Conservation (phyloP, 352 stramenopile species). For the Phytophthora litchii region DNA sequence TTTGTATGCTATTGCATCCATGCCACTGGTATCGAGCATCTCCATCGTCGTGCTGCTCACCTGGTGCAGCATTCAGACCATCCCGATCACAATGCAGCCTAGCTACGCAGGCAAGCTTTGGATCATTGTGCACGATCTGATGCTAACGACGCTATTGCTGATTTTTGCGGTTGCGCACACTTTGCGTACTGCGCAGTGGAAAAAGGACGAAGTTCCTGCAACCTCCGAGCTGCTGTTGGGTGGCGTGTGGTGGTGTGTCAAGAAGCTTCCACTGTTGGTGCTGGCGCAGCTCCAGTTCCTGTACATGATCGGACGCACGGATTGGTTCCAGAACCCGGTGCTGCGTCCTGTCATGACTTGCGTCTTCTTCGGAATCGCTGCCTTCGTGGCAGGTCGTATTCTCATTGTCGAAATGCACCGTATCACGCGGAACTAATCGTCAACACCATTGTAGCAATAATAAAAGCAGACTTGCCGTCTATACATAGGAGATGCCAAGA, state of each 20-base stretch:
- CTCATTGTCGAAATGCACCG: constrained; percentile 65
- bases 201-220: constrained; percentile 68
- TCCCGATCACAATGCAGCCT: constrained; percentile 72
- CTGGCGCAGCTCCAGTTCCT: constrained; percentile 59
- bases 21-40: constrained; percentile 68
- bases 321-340: constrained; percentile 81
- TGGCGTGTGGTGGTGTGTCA: constrained; percentile 52
- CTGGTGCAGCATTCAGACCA: constrained; percentile 52
- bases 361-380: constrained; percentile 45
- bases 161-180: constrained; percentile 72
- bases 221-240: constrained; percentile 57
- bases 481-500: constrained; percentile 24
- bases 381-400: constrained; percentile 53
- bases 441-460: constrained; percentile 1
- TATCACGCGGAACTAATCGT: constrained; percentile 47
- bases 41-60: constrained; percentile 56
- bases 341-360: constrained; percentile 74
- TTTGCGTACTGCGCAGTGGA: constrained; percentile 70
- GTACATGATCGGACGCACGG: constrained; percentile 63
- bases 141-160: constrained; percentile 66
- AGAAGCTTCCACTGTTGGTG: constrained; percentile 58
- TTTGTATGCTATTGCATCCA: constrained; percentile 72
- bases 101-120: constrained; percentile 71
- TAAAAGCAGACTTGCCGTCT: constrained; percentile 10
- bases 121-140: constrained; percentile 62